Evolutionary conservation across 225 moss, liverwort and hornwort species (phyloP), one percentile per base, ranked within the genome.

Genomic region (Bryum argenteum): DNA sequence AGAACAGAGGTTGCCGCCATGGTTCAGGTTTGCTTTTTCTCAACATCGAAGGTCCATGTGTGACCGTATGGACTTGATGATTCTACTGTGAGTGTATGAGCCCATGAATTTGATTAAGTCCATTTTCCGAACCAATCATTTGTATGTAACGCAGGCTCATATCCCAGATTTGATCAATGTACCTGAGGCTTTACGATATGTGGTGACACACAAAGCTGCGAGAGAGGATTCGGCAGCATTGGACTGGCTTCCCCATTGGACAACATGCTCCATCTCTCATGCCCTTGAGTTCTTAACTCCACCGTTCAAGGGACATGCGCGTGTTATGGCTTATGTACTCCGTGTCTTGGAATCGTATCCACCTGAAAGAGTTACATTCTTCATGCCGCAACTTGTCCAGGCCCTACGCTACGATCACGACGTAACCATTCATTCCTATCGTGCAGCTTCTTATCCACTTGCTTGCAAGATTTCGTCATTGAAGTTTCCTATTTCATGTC

Each of bases 381-480:
- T 94, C 83, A 94, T 94, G 93, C 93, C 93, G 69, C 93, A 94
- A 70, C 91, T 94, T 76, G 89, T 94, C 76, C 93, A 91, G 74
- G 84, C 91, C 50, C 83, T 94, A 39, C 79, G 93, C 77, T 88
- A 94, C 67, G 93, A 93, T 78, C 88, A 83, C 68, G 92, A 84
- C 73, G 92, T 89, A 72, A 83, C 55, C 63, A 52, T 74, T 63
- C 40, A 54, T 44, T 24, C 22, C 47, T 47, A 45, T 45, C 45
- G 45, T 45, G 45, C 47, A 5, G 47, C 16, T 44, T 13, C 44
- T 44, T 10, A 33, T 33, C 33, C 33, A 33, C 5, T 33, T 33
- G 4, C 33, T 33, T 33, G 33, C 33, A 6, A 33, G 5, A 33
- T 33, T 33, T 33, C 33, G 33, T 33, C 33, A 33, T 33, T 33